These are phyloP conservation scores for Thamnidium elegans DNA, from an alignment of 192 early-diverging fungal genomes.

Conservation along the genomic window DNA sequence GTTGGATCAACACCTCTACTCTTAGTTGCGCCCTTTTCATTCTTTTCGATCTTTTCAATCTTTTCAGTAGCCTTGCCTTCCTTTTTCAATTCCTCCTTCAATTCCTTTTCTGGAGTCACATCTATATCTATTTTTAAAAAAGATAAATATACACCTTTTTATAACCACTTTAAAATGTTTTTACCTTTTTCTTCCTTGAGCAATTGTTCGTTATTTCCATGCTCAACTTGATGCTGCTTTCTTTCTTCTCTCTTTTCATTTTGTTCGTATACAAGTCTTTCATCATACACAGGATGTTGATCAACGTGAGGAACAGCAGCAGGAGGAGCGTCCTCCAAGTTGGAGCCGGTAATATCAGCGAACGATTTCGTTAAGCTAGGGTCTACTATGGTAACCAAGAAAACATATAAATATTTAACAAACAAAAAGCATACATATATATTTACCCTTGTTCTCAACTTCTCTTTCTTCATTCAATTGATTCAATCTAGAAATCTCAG, in stretches of 20 bases:
- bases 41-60: not conserved
- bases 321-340: conserved; percentile 28
- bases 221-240: conserved; percentile 15
- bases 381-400: not conserved
- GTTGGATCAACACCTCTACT: not conserved
- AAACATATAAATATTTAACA: not conserved
- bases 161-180: not conserved
- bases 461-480: not conserved
- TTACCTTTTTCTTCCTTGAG: not conserved
- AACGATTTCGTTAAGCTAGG: conserved; percentile 12
- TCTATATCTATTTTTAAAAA: conserved; percentile 5
- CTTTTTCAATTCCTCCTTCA: conserved; percentile 3
- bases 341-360: conserved; percentile 21
- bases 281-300: conserved; percentile 26
- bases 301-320: conserved; percentile 22
- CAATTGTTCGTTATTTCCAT: conserved; percentile 4
- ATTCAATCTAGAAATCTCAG: conserved; percentile 15
- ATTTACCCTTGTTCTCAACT: not conserved
- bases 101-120: conserved; percentile 20
- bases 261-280: conserved; percentile 19
- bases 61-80: conserved; percentile 7
- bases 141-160: not conserved
- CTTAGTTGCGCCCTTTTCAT: conserved; percentile 8
- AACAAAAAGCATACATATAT: not conserved
- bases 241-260: conserved; percentile 20